A percentile compares a stretch with the other conserved stretches of the same genome.
These are phyloP conservation scores for Tetrapyrgos nigripes DNA, from an alignment of 1,284 basidiomycete species.

Conservation along the genomic window DNA sequence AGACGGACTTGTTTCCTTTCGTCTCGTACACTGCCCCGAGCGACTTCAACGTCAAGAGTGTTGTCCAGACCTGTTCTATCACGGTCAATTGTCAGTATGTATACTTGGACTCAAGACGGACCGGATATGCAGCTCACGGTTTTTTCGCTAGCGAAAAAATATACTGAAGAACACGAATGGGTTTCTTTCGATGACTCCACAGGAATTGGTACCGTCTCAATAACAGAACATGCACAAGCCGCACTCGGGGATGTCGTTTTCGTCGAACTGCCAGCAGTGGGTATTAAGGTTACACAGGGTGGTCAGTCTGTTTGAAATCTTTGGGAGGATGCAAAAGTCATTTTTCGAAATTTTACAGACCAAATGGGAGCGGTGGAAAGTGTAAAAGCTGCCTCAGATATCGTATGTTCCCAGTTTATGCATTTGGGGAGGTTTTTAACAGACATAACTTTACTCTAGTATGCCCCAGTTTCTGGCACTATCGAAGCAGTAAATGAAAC, in stretches of 20 bases:
- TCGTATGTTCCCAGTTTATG: slow-evolving; percentile 56
- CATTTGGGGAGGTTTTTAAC: not conserved
- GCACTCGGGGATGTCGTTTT: slow-evolving; percentile 97
- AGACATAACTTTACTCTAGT: slow-evolving; percentile 53
- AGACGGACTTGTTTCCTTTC: slow-evolving; percentile 10
- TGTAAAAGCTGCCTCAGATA: slow-evolving; percentile 97
- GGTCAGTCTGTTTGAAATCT: slow-evolving; percentile 62
- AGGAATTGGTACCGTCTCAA: slow-evolving; percentile 84
- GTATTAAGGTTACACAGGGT: slow-evolving; percentile 74
- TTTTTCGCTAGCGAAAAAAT: slow-evolving; percentile 70
- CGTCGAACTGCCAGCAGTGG: slow-evolving; percentile 88
- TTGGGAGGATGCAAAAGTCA: not conserved
- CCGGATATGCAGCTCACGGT: not conserved
- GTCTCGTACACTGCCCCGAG: slow-evolving; percentile 1
- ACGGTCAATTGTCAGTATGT: slow-evolving; percentile 47
- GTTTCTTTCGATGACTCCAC: slow-evolving; percentile 83
- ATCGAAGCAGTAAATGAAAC: slow-evolving; percentile 83
- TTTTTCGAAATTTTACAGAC: slow-evolving; percentile 63
- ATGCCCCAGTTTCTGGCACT: slow-evolving; percentile 90
- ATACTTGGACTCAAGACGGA: not conserved
- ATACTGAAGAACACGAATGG: slow-evolving; percentile 92
- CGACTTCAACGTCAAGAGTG: not conserved
- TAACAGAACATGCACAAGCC: slow-evolving; percentile 95
- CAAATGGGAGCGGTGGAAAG: slow-evolving; percentile 96
- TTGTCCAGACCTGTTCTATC: not conserved